Conservation (phyloP, 495 filamentous ascomycete species). For the Hypoxylon subgilvum region DNA sequence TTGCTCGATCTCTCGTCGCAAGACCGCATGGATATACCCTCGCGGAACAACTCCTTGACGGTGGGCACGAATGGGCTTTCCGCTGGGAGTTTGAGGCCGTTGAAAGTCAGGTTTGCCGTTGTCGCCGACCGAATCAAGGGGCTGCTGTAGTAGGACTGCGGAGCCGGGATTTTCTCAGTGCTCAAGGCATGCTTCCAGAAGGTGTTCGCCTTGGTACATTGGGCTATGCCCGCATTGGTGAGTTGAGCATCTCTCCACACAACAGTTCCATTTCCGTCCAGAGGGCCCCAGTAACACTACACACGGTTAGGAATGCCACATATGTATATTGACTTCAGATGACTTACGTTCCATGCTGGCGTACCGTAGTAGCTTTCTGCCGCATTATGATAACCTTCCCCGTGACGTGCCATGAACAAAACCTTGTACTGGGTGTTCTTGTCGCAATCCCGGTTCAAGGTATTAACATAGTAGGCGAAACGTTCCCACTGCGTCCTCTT, state of each 20-base stretch:
- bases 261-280: constrained; percentile 69
- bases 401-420: constrained; percentile 70
- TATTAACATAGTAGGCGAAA: constrained; percentile 63
- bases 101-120: constrained; percentile 70
- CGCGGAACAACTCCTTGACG: constrained; percentile 73
- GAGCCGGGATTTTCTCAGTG: constrained; percentile 65
- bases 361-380: constrained; percentile 71
- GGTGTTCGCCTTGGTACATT: constrained; percentile 67
- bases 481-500: constrained; percentile 69
- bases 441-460: constrained; percentile 58
- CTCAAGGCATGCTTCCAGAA: constrained; percentile 68
- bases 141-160: constrained; percentile 70
- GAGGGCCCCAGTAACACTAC: constrained; percentile 75
- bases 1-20: constrained; percentile 70
- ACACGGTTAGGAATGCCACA: background rate
- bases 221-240: constrained; percentile 62
- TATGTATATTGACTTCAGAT: background rate
- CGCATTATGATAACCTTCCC: constrained; percentile 72
- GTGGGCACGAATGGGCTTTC: constrained; percentile 62
- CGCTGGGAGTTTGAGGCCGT: constrained; percentile 57
- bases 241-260: constrained; percentile 74
- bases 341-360: constrained; percentile 68
- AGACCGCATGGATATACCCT: constrained; percentile 74
- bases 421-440: constrained; percentile 67
- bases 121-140: constrained; percentile 68